These are phyloP conservation scores for Gnomoniopsis smithogilvyi DNA, from an alignment of 2,329 filamentous ascomycete species.

Conservation along the genomic window DNA sequence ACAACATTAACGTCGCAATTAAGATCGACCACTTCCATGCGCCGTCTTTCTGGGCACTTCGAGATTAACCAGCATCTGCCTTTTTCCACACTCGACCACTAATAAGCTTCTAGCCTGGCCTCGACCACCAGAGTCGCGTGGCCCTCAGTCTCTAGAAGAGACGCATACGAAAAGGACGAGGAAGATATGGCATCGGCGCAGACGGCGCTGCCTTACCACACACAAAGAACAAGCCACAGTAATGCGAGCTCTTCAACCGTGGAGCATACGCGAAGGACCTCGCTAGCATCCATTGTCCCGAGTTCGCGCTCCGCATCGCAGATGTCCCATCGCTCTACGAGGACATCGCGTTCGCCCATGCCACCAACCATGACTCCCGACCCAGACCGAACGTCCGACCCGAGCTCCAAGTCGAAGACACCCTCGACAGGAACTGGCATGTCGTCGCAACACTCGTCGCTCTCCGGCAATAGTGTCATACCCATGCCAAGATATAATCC, in stretches of 20 bases:
- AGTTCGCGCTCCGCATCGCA: conserved; percentile 56
- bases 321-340: conserved; percentile 48
- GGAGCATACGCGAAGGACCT: conserved; percentile 45
- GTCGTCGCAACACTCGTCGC: conserved; percentile 58
- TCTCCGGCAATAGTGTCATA: conserved; percentile 38
- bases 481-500: conserved; percentile 42
- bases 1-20: background rate
- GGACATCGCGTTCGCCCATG: conserved; percentile 54
- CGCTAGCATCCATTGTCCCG: conserved; percentile 62
- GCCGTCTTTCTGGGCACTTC: background rate
- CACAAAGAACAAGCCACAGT: conserved; percentile 36
- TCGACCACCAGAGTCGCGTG: background rate
- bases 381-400: conserved; percentile 54
- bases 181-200: conserved; percentile 36
- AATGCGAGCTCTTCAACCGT: conserved; percentile 22
- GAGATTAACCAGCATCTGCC: background rate
- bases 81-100: background rate
- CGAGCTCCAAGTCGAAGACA: conserved; percentile 58
- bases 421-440: conserved; percentile 52
- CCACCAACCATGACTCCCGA: conserved; percentile 41
- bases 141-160: background rate
- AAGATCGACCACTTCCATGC: background rate
- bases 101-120: background rate
- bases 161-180: background rate
- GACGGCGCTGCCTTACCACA: conserved; percentile 39